These are phyloP conservation scores for Penicillium pancosmium DNA, from an alignment of 495 filamentous ascomycete genomes.

Conservation along the genomic window DNA sequence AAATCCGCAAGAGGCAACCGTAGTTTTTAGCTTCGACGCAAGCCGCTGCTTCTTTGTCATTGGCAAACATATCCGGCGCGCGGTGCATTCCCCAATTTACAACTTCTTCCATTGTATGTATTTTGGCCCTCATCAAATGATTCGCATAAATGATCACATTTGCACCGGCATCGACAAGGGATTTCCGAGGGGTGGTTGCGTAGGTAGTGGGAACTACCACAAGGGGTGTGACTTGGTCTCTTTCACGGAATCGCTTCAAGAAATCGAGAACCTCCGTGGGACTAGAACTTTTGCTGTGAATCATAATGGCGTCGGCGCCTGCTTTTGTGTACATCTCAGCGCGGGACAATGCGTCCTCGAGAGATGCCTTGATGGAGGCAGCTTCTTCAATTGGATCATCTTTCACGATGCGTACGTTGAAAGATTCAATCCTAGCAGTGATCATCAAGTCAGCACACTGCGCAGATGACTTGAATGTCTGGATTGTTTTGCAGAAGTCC, in stretches of 20 bases:
- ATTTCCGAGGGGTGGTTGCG: background rate
- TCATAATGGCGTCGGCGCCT: constrained; percentile 11
- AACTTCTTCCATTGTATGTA: background rate
- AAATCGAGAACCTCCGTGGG: constrained; percentile 2
- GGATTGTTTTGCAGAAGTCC: constrained; percentile 5
- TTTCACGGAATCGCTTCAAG: background rate
- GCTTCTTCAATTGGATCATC: constrained; percentile 3
- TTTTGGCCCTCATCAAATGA: constrained; percentile 12
- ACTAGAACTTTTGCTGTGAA: constrained; percentile 10
- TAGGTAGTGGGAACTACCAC: constrained; percentile 13
- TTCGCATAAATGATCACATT: constrained; percentile 13
- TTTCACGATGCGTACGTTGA: constrained; percentile 8
- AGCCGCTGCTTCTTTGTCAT: constrained; percentile 7
- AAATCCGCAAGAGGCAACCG: constrained; percentile 7
- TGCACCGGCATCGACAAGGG: constrained; percentile 9
- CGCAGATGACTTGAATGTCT: background rate
- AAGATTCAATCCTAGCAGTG: constrained; percentile 12
- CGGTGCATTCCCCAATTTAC: background rate
- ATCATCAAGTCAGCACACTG: constrained; percentile 3
- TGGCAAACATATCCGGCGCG: background rate
- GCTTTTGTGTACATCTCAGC: constrained; percentile 6
- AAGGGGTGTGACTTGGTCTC: background rate
- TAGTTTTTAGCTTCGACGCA: constrained; percentile 7
- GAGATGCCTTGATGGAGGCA: constrained; percentile 4
- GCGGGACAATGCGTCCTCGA: constrained; percentile 7